Base-by-base conservation (phyloP, 768 basidiomycete species). In the Auriscalpium orientale region DNA sequence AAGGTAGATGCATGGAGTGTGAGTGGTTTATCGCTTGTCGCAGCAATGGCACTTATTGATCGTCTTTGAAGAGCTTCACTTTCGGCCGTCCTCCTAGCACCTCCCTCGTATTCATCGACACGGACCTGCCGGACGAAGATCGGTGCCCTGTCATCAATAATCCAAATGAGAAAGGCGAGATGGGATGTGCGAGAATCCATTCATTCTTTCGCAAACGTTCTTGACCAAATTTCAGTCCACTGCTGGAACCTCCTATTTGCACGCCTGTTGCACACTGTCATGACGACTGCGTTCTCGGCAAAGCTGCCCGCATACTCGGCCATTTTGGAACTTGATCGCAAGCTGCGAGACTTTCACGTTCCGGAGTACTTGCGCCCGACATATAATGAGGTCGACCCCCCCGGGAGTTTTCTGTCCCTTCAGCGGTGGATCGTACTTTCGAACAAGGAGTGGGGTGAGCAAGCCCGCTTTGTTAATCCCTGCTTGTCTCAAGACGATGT, bases 1-100 rank as follows among this genome's bases (percentile, higher is more conserved):
- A 61, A 72, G 22, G 65, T 79, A 33, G 87, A 89, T 62, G 82
- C 83, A 0, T 81, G 79, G 76, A 68, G 79, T 40, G 87, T 89
- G 62, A 49, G 61, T 36, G 22, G 28, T 28, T 5, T 7, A 28
- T 28, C 28, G 28, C 28, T 28, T 7, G 28, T 28, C 28, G 28
- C 7, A 28, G 28, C 28, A 28, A 28, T 7, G 7, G 7, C 28
- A 28, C 28, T 28, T 28, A 28, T 28, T 7, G 4, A 7, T n/a
- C 22, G 8, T 6, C 9, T n/a, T 11, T 44, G n/a, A 43, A 67
- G 66, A 66, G 66, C 53, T 61, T 67, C 38, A 61, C 58, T 1
- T 67, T 62, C 22, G 66, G 66, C 8, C 62, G 66, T 36, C 66
- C 66, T 13, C 66, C 66, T n/a, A 56, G 57, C 44, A 58, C 63